Evolutionary conservation across 2,329 filamentous ascomycete genomes (phyloP), one percentile per base, ranked within the genome.

Genomic region (Cercospora janseana): DNA sequence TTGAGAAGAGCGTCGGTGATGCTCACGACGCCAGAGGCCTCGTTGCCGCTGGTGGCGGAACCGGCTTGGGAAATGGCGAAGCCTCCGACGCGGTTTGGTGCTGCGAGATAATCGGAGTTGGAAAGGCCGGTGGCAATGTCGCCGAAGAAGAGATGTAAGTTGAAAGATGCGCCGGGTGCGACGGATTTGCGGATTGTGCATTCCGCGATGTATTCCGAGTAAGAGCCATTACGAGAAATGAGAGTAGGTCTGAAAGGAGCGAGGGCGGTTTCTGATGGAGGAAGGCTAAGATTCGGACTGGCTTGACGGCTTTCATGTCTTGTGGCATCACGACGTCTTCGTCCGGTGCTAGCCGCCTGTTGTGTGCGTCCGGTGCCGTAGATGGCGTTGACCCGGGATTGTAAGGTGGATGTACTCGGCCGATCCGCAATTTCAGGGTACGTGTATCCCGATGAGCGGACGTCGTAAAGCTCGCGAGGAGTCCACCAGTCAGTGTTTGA

Each of bases 401-500:
- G 43, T 6, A 46, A 31, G 7, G 43, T 46, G 4, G 43, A 10
- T 9, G 35, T 21, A 15, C 43, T 46, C 8, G 43, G 43, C 4
- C 15, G 43, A 16, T 46, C 43, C 24, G 43, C 43, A 18, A 50
- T 43, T 13, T 44, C 48, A 13, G 41, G 40, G 23, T 43, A 44
- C 6, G 48, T 24, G 40, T 50, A 41, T 13, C 35, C 29, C 26
- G 43, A 46, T 3, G 43, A 72, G 20, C 83, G 77, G 15, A 82
- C 76, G 55, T 73, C 75, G 50, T 82, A 46, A 8, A 35, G 31
- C 43, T 46, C 29, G 21, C 20, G 77, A 1, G 85, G 85, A 8
- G 77, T 84, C 82, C 85, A 90, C 67, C 86, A 87, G 2, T 75
- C 75, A 35, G 82, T 81, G 3, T 68, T 63, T 45, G 77, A 74